These are phyloP conservation scores for Aspergillus felis DNA, from an alignment of 2,329 filamentous ascomycete genomes.

Conservation along the genomic window DNA sequence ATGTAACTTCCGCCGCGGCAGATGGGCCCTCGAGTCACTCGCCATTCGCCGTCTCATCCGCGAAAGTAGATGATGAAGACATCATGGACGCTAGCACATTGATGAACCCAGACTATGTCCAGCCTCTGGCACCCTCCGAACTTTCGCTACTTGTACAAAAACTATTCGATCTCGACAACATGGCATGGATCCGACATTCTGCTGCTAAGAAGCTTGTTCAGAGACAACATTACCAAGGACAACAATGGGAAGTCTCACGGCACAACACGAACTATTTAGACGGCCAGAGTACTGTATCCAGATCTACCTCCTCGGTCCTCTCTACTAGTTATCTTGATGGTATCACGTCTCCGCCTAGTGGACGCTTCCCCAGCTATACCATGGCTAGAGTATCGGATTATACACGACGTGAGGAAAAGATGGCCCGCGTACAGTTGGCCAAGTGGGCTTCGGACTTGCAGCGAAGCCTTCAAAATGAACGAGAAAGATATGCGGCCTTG, in stretches of 20 bases:
- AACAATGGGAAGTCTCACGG: conserved; percentile 1
- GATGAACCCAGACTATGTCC: conserved; percentile 87
- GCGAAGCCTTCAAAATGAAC: conserved; percentile 68
- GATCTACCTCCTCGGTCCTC: conserved; percentile 16
- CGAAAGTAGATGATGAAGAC: conserved; percentile 66
- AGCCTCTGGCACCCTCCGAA: conserved; percentile 74
- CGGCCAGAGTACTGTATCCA: conserved; percentile 16
- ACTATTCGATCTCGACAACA: conserved; percentile 73
- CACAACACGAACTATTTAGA: conserved; percentile 26
- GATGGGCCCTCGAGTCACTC: conserved; percentile 32
- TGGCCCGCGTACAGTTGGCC: conserved; percentile 67
- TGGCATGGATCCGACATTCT: conserved; percentile 75
- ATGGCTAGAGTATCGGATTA: conserved; percentile 59
- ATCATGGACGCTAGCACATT: conserved; percentile 88
- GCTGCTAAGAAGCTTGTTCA: conserved; percentile 76
- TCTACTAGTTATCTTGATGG: conserved; percentile 24
- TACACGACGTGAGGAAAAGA: conserved; percentile 56
- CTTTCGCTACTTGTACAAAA: conserved; percentile 64
- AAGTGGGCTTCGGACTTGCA: conserved; percentile 82
- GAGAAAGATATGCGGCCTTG: conserved; percentile 63
- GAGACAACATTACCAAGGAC: conserved; percentile 54
- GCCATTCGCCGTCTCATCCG: conserved; percentile 75
- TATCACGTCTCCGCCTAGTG: conserved; percentile 21
- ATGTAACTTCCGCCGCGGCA: conserved; percentile 23
- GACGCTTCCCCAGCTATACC: conserved; percentile 49